A percentile compares a stretch with the other conserved stretches of the same genome.
phyloP scores from a whole-genome alignment of 768 basidiomycete genomes.

The Ramaria rubella region DNA sequence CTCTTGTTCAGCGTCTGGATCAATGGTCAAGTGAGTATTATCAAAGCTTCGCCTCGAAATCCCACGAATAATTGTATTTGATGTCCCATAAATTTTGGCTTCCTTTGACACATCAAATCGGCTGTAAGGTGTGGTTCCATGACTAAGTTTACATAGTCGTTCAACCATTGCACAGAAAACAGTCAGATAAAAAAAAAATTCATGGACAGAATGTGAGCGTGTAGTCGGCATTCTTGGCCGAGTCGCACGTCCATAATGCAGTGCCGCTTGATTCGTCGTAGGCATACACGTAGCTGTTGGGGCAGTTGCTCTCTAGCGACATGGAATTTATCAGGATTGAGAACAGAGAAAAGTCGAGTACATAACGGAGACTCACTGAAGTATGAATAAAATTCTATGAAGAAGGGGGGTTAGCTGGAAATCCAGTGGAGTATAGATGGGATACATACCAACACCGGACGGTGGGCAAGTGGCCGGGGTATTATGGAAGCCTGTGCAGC shows the following conservation, averaged over 20 bases:
- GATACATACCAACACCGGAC: constrained; percentile 28
- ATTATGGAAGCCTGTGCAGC: constrained; percentile 52
- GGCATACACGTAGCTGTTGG: constrained; percentile 46
- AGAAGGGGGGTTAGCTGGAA: neutral
- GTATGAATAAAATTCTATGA: constrained; percentile 9
- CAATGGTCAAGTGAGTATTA: too few species aligned
- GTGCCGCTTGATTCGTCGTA: constrained; percentile 45
- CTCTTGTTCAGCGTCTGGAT: too few species aligned
- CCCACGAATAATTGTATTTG: too few species aligned
- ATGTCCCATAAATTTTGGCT: too few species aligned
- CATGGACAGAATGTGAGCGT: constrained; percentile 46
- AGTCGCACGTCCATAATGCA: constrained; percentile 47
- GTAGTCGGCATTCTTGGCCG: constrained; percentile 36
- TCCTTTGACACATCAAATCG: too few species aligned
- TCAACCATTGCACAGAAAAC: too few species aligned
- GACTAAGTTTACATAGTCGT: too few species aligned
- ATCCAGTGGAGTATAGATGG: too few species aligned
- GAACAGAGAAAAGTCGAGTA: neutral
- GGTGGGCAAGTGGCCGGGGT: constrained; percentile 51
- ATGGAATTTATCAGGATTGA: neutral
- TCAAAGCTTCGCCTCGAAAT: too few species aligned
- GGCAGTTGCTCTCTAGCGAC: constrained; percentile 34
- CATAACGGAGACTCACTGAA: constrained; percentile 5
- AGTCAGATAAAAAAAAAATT: too few species aligned
- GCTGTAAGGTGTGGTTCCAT: too few species aligned